Conservation (phyloP, 129 eudicot genomes). For the Lonicera japonica region DNA sequence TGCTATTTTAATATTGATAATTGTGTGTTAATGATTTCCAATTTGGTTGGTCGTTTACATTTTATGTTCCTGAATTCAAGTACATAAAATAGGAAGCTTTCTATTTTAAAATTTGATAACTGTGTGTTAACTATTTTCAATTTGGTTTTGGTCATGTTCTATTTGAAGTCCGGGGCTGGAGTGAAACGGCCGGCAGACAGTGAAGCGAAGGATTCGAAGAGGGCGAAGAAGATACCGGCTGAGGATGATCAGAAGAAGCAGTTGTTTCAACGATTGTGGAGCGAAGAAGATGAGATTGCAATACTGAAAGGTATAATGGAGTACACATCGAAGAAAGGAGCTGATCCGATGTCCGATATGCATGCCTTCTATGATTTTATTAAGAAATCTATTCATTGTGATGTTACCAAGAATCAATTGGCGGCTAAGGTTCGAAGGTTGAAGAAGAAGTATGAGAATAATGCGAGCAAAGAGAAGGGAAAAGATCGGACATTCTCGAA, state of each 20-base stretch:
- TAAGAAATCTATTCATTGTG: constrained; percentile 47
- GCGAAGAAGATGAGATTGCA: constrained; percentile 65
- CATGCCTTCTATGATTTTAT: constrained; percentile 51
- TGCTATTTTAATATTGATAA: no score
- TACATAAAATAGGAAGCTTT: no score
- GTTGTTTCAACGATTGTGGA: constrained; percentile 67
- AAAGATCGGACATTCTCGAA: constrained; percentile 33
- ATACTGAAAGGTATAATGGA: constrained; percentile 56
- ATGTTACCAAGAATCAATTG: constrained; percentile 44
- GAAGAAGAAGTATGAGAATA: constrained; percentile 45
- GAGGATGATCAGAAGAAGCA: constrained; percentile 23
- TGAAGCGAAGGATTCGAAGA: constrained; percentile 21
- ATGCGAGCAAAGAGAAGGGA: constrained; percentile 32
- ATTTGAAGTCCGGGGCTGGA: constrained; percentile 28
- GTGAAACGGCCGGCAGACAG: constrained; percentile 35
- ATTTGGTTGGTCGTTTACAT: no score
- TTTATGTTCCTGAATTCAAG: no score
- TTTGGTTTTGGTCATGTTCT: no score
- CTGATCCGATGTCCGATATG: constrained; percentile 44
- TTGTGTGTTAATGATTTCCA: no score
- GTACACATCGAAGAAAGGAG: constrained; percentile 31
- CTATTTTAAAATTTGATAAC: no score
- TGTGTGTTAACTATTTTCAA: no score
- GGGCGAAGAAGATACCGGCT: constrained; percentile 20
- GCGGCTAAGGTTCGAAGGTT: constrained; percentile 41